Evolutionary conservation across 164 flowering plant genomes (phyloP).

Genomic region (Vitis riparia): DNA sequence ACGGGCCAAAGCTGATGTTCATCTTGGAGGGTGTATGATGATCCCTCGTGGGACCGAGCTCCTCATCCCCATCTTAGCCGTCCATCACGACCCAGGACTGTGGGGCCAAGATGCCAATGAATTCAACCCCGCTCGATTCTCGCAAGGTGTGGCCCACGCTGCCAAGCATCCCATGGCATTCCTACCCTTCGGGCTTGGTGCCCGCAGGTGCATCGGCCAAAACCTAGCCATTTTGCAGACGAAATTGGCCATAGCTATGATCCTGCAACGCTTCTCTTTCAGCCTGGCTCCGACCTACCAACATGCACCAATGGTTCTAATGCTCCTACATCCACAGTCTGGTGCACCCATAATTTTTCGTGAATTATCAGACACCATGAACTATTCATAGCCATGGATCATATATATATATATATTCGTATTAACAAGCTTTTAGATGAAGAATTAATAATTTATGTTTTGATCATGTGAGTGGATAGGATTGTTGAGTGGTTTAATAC

Average conservation of each 20-base stretch:
- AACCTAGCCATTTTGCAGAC: slow-evolving; percentile 34
- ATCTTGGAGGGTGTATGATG: slow-evolving; percentile 21
- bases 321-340: slow-evolving; percentile 26
- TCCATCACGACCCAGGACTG: slow-evolving; percentile 33
- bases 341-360: too few relatives aligned
- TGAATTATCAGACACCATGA: too few relatives aligned
- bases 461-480: too few relatives aligned
- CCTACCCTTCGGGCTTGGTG: slow-evolving; percentile 45
- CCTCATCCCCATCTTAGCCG: slow-evolving; percentile 19
- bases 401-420: too few relatives aligned
- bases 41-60: slow-evolving; percentile 25
- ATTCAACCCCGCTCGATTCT: slow-evolving; percentile 57
- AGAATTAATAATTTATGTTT: too few relatives aligned
- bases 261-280: slow-evolving; percentile 32
- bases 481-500: too few relatives aligned
- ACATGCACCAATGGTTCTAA: slow-evolving; percentile 27
- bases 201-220: slow-evolving; percentile 41
- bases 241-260: slow-evolving; percentile 46
- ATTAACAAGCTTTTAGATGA: too few relatives aligned
- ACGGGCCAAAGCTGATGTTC: slow-evolving; percentile 12
- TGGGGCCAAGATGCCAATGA: slow-evolving; percentile 55
- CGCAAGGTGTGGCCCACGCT: slow-evolving; percentile 43
- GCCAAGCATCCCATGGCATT: slow-evolving; percentile 19
- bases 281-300: slow-evolving; percentile 30
- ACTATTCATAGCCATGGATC: too few relatives aligned